Base-by-base conservation (phyloP, 2,329 filamentous ascomycete genomes). In the Neurospora sp. region DNA sequence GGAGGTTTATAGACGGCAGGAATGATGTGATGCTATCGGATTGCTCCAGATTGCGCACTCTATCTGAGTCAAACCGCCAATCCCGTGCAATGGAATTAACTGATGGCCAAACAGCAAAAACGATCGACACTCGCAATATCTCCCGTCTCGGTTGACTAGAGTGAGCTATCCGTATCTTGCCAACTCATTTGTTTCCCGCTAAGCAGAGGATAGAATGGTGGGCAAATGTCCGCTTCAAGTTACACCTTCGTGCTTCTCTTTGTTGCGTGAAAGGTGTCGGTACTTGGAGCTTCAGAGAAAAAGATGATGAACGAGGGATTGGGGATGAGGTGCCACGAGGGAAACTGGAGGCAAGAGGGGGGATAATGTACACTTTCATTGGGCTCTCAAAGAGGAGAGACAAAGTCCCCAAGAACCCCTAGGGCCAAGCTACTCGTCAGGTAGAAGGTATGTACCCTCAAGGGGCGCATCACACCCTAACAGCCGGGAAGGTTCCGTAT, bases 1-100 rank as follows among this genome's bases (percentile, higher is more conserved):
- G 52, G 6, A 62, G 28, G 52, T 62, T 46, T 62, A 62, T 62
- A 62, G 71, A 70, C 67, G 65, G 23, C 68, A 67, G 70, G 68
- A 68, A 70, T 68, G 66, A 40, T 38, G 66, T 39, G 66, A 38
- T 66, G 38, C 17, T 66, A 38, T 66, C 66, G 33, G 52, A 62
- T 33, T 62, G 52, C 52, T 62, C 52, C 52, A 36, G 52, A 62
- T 36, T 62, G 52, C 52, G 52, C 52, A 62, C 52, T 62, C 52
- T 57, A 57, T 36, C 52, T 33, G 23, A 36, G 52, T 17, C 28
- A 62, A 62, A 62, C 23, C 52, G 28, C 28, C n/a, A 62, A 62
- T 36, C 23, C 28, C 52, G 23, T 62, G 28, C 15, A 36, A 62
- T 62, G 52, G 52, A 62, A 36, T 62, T 33, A 10, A 36, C 6